Evolutionary conservation across 2,329 filamentous ascomycete species (phyloP).

Genomic region (Dothistroma pini): DNA sequence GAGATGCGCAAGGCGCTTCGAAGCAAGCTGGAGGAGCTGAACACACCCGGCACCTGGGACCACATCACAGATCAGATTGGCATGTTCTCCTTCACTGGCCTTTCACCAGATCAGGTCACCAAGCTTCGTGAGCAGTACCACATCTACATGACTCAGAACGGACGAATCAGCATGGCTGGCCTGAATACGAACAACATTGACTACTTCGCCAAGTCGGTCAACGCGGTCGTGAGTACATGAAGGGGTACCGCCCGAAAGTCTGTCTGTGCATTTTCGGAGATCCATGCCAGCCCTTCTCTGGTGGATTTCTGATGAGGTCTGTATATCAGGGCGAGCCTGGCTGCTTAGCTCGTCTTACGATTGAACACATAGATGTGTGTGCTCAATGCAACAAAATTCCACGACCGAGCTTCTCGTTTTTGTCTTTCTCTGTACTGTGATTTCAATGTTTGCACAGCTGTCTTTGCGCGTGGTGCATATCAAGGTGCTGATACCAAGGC

Average conservation of each 20-base stretch:
- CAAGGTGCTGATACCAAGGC: too few species aligned
- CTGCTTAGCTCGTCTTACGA: background rate
- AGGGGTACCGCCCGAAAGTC: background rate
- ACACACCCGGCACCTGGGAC: slow-evolving; percentile 88
- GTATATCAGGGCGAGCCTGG: slow-evolving; percentile 1
- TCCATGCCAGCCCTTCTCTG: background rate
- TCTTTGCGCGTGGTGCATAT: too few species aligned
- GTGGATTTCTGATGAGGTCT: background rate
- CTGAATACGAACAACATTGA: slow-evolving; percentile 88
- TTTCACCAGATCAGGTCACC: slow-evolving; percentile 68
- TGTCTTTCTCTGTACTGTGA: slow-evolving; percentile 41
- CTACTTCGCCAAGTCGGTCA: slow-evolving; percentile 85
- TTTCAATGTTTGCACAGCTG: background rate
- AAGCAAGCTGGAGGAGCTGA: slow-evolving; percentile 74
- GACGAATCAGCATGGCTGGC: slow-evolving; percentile 97
- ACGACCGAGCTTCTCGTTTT: slow-evolving; percentile 61
- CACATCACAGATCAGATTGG: slow-evolving; percentile 99
- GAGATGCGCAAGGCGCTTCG: slow-evolving; percentile 80
- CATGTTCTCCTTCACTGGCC: slow-evolving; percentile 95
- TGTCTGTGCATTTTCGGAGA: too few species aligned
- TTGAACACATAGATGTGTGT: slow-evolving; percentile 50
- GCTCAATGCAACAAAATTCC: slow-evolving; percentile 61
- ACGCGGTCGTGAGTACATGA: slow-evolving; percentile 67
- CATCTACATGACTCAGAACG: slow-evolving; percentile 95
- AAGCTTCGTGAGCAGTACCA: slow-evolving; percentile 68